Evolutionary conservation across 495 filamentous ascomycete genomes (phyloP).

Genomic region (Halenospora varia): DNA sequence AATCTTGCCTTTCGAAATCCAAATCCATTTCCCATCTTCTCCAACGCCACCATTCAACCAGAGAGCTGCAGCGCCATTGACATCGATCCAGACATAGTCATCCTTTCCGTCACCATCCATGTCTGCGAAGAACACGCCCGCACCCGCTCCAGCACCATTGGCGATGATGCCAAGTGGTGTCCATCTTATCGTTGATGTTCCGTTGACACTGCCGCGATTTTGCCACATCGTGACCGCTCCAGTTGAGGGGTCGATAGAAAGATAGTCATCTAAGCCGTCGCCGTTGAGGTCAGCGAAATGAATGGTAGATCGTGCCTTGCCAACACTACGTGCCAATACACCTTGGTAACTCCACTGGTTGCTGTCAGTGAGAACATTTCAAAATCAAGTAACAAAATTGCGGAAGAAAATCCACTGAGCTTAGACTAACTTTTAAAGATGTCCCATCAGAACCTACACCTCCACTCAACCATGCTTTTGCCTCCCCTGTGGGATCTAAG

Average conservation of each 20-base stretch:
- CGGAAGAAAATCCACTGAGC: too few species aligned
- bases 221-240: not conserved
- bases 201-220: not conserved
- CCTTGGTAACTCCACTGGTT: not conserved
- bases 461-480: conserved; percentile 4
- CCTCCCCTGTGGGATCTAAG: not conserved
- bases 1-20: conserved; percentile 1
- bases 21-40: not conserved
- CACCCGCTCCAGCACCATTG: not conserved
- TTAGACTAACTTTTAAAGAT: not conserved
- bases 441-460: not conserved
- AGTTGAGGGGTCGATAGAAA: not conserved
- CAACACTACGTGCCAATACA: not conserved
- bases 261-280: conserved; percentile 2
- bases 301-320: not conserved
- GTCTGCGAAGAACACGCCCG: conserved; percentile 7
- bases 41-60: conserved; percentile 8
- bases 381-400: not conserved
- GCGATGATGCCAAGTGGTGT: not conserved
- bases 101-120: conserved; percentile 14
- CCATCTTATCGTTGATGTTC: not conserved
- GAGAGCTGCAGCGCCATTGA: conserved; percentile 3
- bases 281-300: conserved; percentile 6
- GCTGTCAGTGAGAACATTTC: not conserved
- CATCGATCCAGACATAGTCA: conserved; percentile 13